Evolutionary conservation across 78 protist genomes (phyloP).

Genomic region (Reticulomyxa filosa): DNA sequence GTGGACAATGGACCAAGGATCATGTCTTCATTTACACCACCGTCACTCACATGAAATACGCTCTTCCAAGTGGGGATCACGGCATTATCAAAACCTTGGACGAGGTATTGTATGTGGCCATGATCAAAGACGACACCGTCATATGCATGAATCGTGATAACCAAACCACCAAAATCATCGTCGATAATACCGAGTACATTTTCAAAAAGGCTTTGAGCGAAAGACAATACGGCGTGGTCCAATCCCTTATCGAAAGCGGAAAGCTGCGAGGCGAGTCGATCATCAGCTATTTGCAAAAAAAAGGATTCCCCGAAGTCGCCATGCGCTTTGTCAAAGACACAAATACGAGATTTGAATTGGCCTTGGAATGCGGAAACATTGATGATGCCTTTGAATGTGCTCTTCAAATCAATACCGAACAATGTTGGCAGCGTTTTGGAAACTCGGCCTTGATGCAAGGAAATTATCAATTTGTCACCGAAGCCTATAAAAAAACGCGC

Average conservation of each 20-base stretch:
- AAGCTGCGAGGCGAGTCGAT: slow-evolving; percentile 63
- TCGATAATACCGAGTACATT: too few species aligned
- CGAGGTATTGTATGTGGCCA: too few species aligned
- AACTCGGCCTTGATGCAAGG: slow-evolving; percentile 71
- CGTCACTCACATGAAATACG: slow-evolving; percentile 76
- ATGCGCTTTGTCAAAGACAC: slow-evolving; percentile 83
- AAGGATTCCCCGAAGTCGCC: slow-evolving; percentile 59
- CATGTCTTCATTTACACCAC: slow-evolving; percentile 77
- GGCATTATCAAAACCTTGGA: too few species aligned
- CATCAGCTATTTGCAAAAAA: slow-evolving; percentile 71
- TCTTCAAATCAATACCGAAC: background rate
- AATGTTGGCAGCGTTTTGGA: slow-evolving; percentile 64
- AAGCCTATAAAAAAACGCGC: background rate
- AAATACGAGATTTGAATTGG: slow-evolving; percentile 67
- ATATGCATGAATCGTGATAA: too few species aligned
- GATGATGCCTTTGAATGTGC: slow-evolving; percentile 42
- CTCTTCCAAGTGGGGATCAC: slow-evolving; percentile 45
- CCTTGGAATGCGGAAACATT: slow-evolving; percentile 83
- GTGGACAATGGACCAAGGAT: slow-evolving; percentile 74
- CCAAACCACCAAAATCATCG: too few species aligned
- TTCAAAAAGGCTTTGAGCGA: too few species aligned
- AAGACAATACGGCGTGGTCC: too few species aligned
- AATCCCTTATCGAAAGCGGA: too few species aligned
- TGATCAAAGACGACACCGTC: too few species aligned
- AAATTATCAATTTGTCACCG: slow-evolving; percentile 34